Evolutionary conservation across 257 asterid genomes (phyloP), one percentile per base, ranked within the genome.

Genomic region (Paulownia fortunei): DNA sequence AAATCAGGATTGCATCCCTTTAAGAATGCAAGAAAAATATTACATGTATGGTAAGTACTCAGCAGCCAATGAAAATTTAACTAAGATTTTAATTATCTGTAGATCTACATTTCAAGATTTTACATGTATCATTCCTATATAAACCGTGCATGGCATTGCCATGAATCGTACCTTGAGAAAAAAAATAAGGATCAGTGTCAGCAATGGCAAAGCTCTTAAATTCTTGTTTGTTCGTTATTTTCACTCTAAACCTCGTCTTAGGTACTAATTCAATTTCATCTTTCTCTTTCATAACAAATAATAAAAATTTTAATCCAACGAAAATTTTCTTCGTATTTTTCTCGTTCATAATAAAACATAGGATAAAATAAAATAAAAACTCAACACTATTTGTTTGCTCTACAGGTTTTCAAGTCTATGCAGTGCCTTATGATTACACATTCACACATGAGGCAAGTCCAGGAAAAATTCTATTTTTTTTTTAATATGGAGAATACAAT

Each of bases 371-470:
- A 18, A 67, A 4, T 16, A 19, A 65, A 73, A 12, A 58, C 42
- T 73, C 18, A 67, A 23, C n/a, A 6, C 4, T 70, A n/a, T 34
- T 39, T 41, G 36, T 71, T 8, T 76, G 15, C 34, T 68, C 3
- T 18, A 30, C 82, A 89, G 90, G 79, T 44, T 39, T n/a, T 76
- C 68, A 79, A 74, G 84, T 74, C 6, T 18, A 69, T 26, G 96
- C 87, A 1, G 80, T 85, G 69, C 81, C 87, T 8, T 90, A 89
- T 24, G 90, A 92, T 18, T 46, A 86, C 64, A 54, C 88, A 13
- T 90, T 42, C 88, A 85, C 86, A 23, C 36, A 47, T 0, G 88
- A 92, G 94, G 96, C 72, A 79, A 81, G 74, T 8, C 6, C 13
- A 23, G 5, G 0, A 10, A 2, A 24, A 12, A 32, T 7, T 24